Base-by-base conservation (phyloP, 139 green algal genomes). In the Chlamydomonas eustigma region DNA sequence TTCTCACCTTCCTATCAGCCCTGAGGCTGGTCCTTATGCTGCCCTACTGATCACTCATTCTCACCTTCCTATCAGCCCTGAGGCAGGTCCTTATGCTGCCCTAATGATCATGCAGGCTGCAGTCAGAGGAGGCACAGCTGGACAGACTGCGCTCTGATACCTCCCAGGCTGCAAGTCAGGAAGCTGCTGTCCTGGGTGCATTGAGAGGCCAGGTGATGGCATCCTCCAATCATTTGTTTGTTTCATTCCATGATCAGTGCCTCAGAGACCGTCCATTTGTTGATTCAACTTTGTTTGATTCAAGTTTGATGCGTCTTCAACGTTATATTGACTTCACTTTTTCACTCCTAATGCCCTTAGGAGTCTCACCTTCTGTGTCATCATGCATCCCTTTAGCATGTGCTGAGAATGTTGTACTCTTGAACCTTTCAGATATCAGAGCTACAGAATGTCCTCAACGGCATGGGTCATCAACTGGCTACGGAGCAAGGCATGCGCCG, bases 51-150 rank as follows among this genome's bases (percentile, higher is more conserved):
- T n/a, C n/a, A n/a, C n/a, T n/a, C n/a, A n/a, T n/a, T n/a, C n/a
- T n/a, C n/a, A n/a, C n/a, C n/a, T n/a, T n/a, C n/a, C n/a, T n/a
- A n/a, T n/a, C n/a, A n/a, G n/a, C n/a, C n/a, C n/a, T n/a, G n/a
- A n/a, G n/a, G n/a, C n/a, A n/a, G n/a, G n/a, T n/a, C n/a, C n/a
- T n/a, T n/a, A n/a, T n/a, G n/a, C n/a, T n/a, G n/a, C n/a, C n/a
- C n/a, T n/a, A n/a, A n/a, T n/a, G n/a, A n/a, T n/a, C n/a, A n/a
- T n/a, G n/a, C 63, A 66, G 69, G 37, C 64, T 75, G 33, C 68
- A 75, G 37, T 58, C 68, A 39, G 68, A 75, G 38, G 68, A 75
- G 68, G 68, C 68, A 4, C 68, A 75, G 37, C 37, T 75, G 12
- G 35, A 58, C 30, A 32, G 28, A 3, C 12, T 75, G 37, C 18